These are phyloP conservation scores for Chlorella sp. DNA, from an alignment of 139 green algal species.

Conservation along the genomic window DNA sequence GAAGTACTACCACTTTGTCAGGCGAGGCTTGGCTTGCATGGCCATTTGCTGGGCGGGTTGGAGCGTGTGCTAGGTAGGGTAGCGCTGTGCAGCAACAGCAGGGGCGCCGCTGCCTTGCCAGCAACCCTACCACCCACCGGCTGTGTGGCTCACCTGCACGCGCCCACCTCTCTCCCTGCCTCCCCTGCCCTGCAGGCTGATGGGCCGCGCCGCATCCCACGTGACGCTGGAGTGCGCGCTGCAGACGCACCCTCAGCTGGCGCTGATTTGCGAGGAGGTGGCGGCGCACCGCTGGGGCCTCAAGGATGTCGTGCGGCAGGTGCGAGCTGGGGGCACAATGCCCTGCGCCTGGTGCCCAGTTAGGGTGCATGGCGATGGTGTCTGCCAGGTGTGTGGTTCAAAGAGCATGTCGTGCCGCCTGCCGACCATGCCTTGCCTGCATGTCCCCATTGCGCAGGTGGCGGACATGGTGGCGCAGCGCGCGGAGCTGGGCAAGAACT, in stretches of 20 bases:
- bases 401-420: no score
- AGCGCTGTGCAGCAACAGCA: no score
- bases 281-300: conserved; percentile 36
- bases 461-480: conserved; percentile 61
- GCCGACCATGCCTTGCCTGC: no score
- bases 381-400: background rate
- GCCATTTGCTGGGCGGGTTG: background rate
- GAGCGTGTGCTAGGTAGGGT: no score
- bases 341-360: no score
- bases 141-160: background rate
- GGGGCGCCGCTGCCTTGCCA: background rate
- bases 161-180: background rate
- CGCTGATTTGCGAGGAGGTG: conserved; percentile 75
- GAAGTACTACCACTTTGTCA: conserved; percentile 83
- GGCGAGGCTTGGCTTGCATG: background rate
- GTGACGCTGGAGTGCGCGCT: conserved; percentile 77
- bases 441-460: conserved; percentile 50
- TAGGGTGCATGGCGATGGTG: no score
- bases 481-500: conserved; percentile 51
- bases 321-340: no score
- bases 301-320: conserved; percentile 51
- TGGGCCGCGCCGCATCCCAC: conserved; percentile 72
- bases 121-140: background rate
- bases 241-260: conserved; percentile 73
- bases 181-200: conserved; percentile 38